Evolutionary conservation across 768 basidiomycete genomes (phyloP).

Genomic region (Plicaturopsis crispa): DNA sequence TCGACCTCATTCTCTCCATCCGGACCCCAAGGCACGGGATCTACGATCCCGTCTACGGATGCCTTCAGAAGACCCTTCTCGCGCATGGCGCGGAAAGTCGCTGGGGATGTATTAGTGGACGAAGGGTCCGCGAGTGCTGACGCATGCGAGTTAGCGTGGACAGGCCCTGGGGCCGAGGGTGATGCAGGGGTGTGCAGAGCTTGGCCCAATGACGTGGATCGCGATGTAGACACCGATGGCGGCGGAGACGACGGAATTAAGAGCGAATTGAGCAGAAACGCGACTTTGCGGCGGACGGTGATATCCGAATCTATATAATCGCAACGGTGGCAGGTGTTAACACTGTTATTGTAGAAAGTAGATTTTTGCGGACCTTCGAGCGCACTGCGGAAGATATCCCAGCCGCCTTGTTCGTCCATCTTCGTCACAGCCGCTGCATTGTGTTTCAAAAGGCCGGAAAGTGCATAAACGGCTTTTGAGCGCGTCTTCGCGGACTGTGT

Average conservation of each 20-base stretch:
- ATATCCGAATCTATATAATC: constrained; percentile 62
- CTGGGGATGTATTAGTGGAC: constrained; percentile 40
- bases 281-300: constrained; percentile 65
- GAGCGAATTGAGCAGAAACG: constrained; percentile 70
- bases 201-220: constrained; percentile 14
- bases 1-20: constrained; percentile 64
- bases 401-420: constrained; percentile 50
- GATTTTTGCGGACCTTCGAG: constrained; percentile 50
- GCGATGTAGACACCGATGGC: constrained; percentile 9
- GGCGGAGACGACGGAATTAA: constrained; percentile 39
- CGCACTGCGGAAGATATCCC: constrained; percentile 50
- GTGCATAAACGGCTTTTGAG: constrained; percentile 76
- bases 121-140: constrained; percentile 50
- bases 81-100: constrained; percentile 41
- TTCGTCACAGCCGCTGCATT: constrained; percentile 55
- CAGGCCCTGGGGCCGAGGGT: constrained; percentile 10
- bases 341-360: not conserved
- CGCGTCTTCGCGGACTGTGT: constrained; percentile 46
- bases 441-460: constrained; percentile 77
- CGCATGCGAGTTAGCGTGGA: constrained; percentile 73
- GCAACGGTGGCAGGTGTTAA: not conserved
- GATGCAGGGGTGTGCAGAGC: constrained; percentile 16
- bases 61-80: constrained; percentile 37
- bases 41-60: constrained; percentile 42
- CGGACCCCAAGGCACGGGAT: constrained; percentile 54